phyloP scores from a whole-genome alignment of 345 rosid genomes.

The Nasturtium officinale region DNA sequence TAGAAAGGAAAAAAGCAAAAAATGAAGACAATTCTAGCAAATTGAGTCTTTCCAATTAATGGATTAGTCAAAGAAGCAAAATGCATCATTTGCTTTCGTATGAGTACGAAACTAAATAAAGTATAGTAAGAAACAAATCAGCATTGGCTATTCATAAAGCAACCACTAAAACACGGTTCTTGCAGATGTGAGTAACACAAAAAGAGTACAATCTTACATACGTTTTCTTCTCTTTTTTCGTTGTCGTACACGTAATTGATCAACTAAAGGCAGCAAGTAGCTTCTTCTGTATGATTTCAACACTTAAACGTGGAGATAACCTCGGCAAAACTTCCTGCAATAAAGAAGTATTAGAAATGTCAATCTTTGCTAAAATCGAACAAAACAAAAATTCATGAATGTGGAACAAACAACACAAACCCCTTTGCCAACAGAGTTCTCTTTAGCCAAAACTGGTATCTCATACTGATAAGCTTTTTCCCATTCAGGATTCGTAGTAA shows the following conservation, averaged over 20 bases:
- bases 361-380: conserved; percentile 2
- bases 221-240: conserved; percentile 1
- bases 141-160: conserved; percentile 26
- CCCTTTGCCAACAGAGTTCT: conserved; percentile 68
- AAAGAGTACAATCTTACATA: conserved; percentile 8
- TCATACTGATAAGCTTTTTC: conserved; percentile 79
- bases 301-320: conserved; percentile 71
- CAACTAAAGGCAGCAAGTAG: conserved; percentile 65
- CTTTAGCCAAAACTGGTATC: conserved; percentile 77
- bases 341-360: not conserved
- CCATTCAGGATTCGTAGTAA: conserved; percentile 75
- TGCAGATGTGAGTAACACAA: conserved; percentile 13
- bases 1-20: conserved; percentile 18
- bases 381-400: not conserved
- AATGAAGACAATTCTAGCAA: conserved; percentile 31
- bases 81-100: conserved; percentile 30
- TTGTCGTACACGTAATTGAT: conserved; percentile 30
- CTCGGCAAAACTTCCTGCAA: conserved; percentile 55
- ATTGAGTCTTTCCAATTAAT: conserved; percentile 31
- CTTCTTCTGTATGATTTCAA: conserved; percentile 76
- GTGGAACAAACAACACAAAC: conserved; percentile 40
- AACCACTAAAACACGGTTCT: conserved; percentile 28
- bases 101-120: conserved; percentile 15
- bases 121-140: conserved; percentile 23
- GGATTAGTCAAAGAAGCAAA: conserved; percentile 48